Conservation (phyloP, 176 grass and related monocot genomes). For the Oryza coarctata region DNA sequence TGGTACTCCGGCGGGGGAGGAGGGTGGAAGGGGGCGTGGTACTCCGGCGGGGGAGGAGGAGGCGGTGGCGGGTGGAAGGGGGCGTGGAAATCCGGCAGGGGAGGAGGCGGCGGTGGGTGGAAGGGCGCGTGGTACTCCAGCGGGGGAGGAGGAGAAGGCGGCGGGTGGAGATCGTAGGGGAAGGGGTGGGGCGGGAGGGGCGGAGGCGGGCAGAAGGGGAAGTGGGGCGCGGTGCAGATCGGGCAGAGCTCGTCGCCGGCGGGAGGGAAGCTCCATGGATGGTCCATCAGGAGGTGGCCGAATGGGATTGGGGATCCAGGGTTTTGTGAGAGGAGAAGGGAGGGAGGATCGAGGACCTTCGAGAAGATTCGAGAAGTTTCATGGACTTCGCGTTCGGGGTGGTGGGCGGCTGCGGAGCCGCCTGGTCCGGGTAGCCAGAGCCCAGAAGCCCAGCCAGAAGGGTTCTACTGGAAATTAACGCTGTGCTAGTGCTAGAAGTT, state of each 20-base stretch:
- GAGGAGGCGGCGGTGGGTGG: conserved; percentile 39
- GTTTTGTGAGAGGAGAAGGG: neutral
- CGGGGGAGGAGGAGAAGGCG: conserved; percentile 32
- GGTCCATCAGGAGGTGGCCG: conserved; percentile 44
- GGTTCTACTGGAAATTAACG: too few relatives aligned
- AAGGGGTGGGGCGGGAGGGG: conserved; percentile 57
- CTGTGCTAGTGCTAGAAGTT: too few relatives aligned
- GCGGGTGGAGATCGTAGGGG: conserved; percentile 51
- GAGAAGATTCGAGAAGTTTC: conserved; percentile 34
- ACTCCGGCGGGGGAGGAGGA: conserved; percentile 24
- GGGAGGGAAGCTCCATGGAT: conserved; percentile 63
- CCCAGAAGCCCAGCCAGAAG: too few relatives aligned
- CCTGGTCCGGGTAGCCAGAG: too few relatives aligned
- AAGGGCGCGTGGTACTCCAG: conserved; percentile 23
- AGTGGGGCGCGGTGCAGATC: conserved; percentile 67
- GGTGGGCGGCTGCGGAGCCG: too few relatives aligned
- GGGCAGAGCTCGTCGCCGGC: conserved; percentile 57
- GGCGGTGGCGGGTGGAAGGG: conserved; percentile 37
- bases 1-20: conserved; percentile 31
- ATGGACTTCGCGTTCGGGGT: neutral
- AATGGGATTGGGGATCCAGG: conserved; percentile 27
- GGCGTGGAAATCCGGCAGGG: conserved; percentile 14
- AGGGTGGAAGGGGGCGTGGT: conserved; percentile 29
- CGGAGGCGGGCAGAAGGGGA: conserved; percentile 76
- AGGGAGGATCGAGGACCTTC: neutral